Base-by-base conservation (phyloP, 192 early-diverging fungal genomes). In the Coemansia sp. region DNA sequence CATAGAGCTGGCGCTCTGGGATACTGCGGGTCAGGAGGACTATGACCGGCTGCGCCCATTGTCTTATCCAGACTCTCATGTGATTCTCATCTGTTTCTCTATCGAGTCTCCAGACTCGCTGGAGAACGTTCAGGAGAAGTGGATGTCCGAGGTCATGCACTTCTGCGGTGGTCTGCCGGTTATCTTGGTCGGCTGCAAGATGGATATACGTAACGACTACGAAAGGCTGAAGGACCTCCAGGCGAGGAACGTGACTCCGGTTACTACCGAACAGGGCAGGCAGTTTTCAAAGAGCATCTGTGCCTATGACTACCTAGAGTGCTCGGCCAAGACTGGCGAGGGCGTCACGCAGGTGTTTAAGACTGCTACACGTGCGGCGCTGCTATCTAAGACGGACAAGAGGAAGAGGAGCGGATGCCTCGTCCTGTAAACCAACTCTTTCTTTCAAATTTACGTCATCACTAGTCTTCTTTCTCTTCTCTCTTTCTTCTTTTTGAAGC, bases 21-120 rank as follows among this genome's bases (percentile, higher is more conserved):
- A 98, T 88, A 97, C 95, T 48, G 94, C 95, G 31, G 95, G 93
- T 45, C 94, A 95, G 66, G 94, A 96, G 84, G 96, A 98, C 70
- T 95, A 95, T 71, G 94, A 96, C 82, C 89, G 92, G 60, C 83
- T 98, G 66, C 89, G 95, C 36, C 90, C 92, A 14, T 85, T 95
- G 21, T 93, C 91, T 35, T 98, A 96, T 75, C 90, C 93, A 6
- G 95, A 94, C 69, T 90, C 92, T 8, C 86, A 95, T 78, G 93
- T 95, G 45, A 89, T 98, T 68, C 82, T 98, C 65, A 94, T 98
- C 58, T 94, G 92, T 74, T 97, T 94, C 71, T 86, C 90, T 40
- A 86, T 97, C 36, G 93, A 91, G 60, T 88, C 92, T 23, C 93
- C 91, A 23, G 86, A 89, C 65, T 90, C 90, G 35, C 87, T 92